These are phyloP conservation scores for Colletotrichum sp. DNA, from an alignment of 2,329 filamentous ascomycete genomes.

Conservation along the genomic window DNA sequence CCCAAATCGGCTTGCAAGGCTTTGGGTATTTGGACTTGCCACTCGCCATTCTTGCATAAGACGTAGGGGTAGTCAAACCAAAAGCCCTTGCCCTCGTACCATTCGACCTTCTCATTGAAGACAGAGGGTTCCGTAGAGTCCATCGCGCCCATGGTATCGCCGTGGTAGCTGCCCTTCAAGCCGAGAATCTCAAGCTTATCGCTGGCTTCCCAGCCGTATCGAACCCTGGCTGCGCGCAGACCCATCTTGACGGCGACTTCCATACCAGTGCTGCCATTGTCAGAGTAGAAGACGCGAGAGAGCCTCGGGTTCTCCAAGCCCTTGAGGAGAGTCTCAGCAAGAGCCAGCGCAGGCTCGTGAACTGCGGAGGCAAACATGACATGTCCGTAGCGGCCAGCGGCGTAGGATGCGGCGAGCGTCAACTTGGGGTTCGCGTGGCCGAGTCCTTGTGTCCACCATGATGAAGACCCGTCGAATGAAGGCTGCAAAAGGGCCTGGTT, in stretches of 20 bases:
- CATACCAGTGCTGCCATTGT: slow-evolving; percentile 83
- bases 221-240: slow-evolving; percentile 68
- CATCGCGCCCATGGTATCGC: slow-evolving; percentile 89
- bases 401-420: slow-evolving; percentile 78
- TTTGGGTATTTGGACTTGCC: slow-evolving; percentile 65
- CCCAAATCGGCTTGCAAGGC: slow-evolving; percentile 53
- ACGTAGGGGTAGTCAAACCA: slow-evolving; percentile 85
- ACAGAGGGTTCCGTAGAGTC: slow-evolving; percentile 79
- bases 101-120: slow-evolving; percentile 84
- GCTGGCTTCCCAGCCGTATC: slow-evolving; percentile 69
- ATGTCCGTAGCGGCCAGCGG: slow-evolving; percentile 83
- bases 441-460: slow-evolving; percentile 91
- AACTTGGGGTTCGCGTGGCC: slow-evolving; percentile 78
- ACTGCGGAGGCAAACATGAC: slow-evolving; percentile 86
- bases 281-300: slow-evolving; percentile 78
- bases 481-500: slow-evolving; percentile 55
- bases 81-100: slow-evolving; percentile 79
- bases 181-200: slow-evolving; percentile 72
- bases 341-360: slow-evolving; percentile 76
- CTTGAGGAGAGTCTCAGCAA: slow-evolving; percentile 69
- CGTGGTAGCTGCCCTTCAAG: slow-evolving; percentile 82
- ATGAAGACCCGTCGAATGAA: slow-evolving; percentile 83
- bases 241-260: slow-evolving; percentile 90
- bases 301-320: slow-evolving; percentile 69
- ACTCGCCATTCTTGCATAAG: slow-evolving; percentile 68